Base-by-base conservation (phyloP, 2,329 filamentous ascomycete species). In the Coniochaeta sp. region DNA sequence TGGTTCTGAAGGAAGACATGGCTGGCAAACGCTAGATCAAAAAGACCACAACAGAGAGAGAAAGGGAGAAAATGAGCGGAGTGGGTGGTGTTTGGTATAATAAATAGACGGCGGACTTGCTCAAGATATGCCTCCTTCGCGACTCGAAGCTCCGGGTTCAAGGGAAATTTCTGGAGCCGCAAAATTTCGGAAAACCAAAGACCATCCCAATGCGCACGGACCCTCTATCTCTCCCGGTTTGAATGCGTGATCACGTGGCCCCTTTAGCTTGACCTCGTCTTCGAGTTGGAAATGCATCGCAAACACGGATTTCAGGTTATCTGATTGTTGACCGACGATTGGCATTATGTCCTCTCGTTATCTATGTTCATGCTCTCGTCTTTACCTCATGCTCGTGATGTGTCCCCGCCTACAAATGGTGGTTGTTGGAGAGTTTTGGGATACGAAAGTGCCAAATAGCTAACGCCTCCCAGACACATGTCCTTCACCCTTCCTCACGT, bases 1-100 rank as follows among this genome's bases (percentile, higher is more conserved):
- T 67, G 56, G 86, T 83, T 77, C 90, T 85, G 69, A 90, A 81
- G 67, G 94, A 83, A 67, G 90, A 85, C 88, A 95, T 95, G 66
- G 14, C 32, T 51, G 47, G 51, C 31, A 38, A 55, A 56, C n/a
- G n/a, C n/a, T n/a, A n/a, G n/a, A 55, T 42, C 10, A 42, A 12
- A 24, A 26, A 26, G 8, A 22, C 26, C 5, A 51, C 51, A 53
- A 55, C 51, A 52, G 52, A 55, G 51, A 49, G 49, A 57, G 52
- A 40, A 49, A 20, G n/a, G 24, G 18, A 32, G 18, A 26, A 50
- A 58, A 56, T 30, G 58, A 59, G 58, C 55, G 56, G 56, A 54
- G 56, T 55, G 38, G 18, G 22, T 33, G 12, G 4, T n/a, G n/a
- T n/a, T n/a, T n/a, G n/a, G n/a, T n/a, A n/a, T 4, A 42, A 42